Conservation (phyloP, 495 filamentous ascomycete species). For the Penicillium roqueforti region DNA sequence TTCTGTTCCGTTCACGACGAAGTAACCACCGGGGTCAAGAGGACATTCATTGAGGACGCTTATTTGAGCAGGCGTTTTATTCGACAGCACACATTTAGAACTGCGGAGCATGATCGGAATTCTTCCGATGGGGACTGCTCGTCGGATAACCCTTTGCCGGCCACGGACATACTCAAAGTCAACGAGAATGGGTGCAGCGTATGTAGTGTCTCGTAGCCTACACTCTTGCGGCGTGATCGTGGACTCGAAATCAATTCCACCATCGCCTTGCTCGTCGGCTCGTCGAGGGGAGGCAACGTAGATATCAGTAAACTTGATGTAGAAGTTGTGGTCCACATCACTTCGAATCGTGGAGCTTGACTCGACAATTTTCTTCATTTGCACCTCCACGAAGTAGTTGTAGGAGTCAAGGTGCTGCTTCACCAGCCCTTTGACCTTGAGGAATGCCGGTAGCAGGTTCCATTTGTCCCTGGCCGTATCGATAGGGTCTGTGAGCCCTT, state of each 20-base stretch:
- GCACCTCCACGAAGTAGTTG: constrained; percentile 93
- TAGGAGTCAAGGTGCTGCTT: constrained; percentile 99
- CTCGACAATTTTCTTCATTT: constrained; percentile 91
- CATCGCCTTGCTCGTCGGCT: constrained; percentile 57
- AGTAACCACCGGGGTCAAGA: constrained; percentile 94
- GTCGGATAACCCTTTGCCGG: constrained; percentile 61
- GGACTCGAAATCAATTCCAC: constrained; percentile 52
- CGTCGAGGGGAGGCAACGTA: constrained; percentile 75
- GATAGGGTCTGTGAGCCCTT: constrained; percentile 87
- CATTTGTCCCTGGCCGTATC: constrained; percentile 92
- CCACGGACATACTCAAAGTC: constrained; percentile 83
- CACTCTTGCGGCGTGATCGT: constrained; percentile 86
- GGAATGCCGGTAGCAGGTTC: constrained; percentile 91
- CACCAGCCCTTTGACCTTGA: constrained; percentile 94
- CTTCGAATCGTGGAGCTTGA: constrained; percentile 80
- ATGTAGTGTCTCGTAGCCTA: constrained; percentile 89
- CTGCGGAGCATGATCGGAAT: constrained; percentile 97
- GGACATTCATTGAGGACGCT: constrained; percentile 86
- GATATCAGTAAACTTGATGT: constrained; percentile 85
- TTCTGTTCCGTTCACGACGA: constrained; percentile 94
- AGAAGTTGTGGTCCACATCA: constrained; percentile 84
- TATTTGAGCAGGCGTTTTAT: constrained; percentile 80
- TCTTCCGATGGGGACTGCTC: constrained; percentile 73
- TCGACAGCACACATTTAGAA: constrained; percentile 79
- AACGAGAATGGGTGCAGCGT: constrained; percentile 86